A percentile compares a stretch with the other conserved stretches of the same genome.
Conservation (phyloP, 331 rosid genomes). For the Quercus tomentella region DNA sequence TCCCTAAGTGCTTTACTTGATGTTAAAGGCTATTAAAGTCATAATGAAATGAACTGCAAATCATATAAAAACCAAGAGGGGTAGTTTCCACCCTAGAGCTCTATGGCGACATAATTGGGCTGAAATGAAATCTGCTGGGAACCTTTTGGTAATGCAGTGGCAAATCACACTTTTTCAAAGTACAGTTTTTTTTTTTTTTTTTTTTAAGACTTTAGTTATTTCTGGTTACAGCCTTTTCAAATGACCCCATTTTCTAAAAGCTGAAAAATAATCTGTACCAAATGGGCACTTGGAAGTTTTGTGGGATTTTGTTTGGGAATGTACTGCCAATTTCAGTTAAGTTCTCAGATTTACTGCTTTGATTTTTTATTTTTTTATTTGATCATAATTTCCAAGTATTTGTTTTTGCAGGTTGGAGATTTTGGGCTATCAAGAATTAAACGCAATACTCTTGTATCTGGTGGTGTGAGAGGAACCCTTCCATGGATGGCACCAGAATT, state of each 20-base stretch:
- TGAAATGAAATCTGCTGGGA: not conserved
- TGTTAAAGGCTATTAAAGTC: not conserved
- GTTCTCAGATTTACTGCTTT: not conserved
- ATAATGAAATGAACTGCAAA: not conserved
- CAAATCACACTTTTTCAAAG: not conserved
- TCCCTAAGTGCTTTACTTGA: not conserved
- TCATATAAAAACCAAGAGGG: no score
- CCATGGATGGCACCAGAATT: constrained; percentile 77
- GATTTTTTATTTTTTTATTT: constrained; percentile 1
- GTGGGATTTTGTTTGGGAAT: not conserved
- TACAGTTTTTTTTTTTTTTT: no score
- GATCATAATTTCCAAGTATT: not conserved
- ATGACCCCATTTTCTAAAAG: no score
- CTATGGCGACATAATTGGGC: not conserved
- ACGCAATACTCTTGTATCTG: constrained; percentile 64
- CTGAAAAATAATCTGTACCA: no score
- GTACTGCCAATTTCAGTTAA: not conserved
- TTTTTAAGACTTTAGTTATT: no score
- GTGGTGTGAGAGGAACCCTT: constrained; percentile 79
- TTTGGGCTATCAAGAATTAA: constrained; percentile 72
- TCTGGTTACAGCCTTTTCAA: no score
- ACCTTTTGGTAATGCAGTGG: not conserved
- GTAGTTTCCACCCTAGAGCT: not conserved
- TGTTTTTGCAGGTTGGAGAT: constrained; percentile 54
- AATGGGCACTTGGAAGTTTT: not conserved